phyloP scores from a whole-genome alignment of 2,329 filamentous ascomycete species.

The Paraconiothyrium brasiliense region DNA sequence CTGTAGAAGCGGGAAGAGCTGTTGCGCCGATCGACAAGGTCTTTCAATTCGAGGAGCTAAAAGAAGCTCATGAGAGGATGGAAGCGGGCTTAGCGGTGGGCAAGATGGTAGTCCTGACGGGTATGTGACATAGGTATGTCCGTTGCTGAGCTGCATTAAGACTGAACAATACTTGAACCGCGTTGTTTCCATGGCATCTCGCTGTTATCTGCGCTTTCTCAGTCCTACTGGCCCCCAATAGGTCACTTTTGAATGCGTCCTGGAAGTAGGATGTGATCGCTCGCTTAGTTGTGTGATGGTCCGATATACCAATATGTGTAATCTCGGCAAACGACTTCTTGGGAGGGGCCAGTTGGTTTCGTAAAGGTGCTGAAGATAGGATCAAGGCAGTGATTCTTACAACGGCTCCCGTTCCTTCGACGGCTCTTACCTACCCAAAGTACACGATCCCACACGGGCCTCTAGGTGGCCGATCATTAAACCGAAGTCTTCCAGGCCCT shows the following conservation, averaged over 20 bases:
- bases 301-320: not conserved
- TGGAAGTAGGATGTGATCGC: not conserved
- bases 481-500: not conserved
- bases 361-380: not conserved
- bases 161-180: not conserved
- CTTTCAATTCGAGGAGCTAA: conserved; percentile 8
- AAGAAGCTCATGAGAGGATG: conserved; percentile 14
- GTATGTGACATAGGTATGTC: not conserved
- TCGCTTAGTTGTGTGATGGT: not conserved
- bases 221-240: not conserved
- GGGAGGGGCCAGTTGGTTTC: not conserved
- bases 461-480: not conserved
- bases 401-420: not conserved
- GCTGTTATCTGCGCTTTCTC: not conserved
- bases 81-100: conserved; percentile 3
- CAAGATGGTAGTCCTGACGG: conserved; percentile 15
- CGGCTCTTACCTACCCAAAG: not conserved
- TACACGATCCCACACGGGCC: not conserved
- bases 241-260: not conserved
- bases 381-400: not conserved
- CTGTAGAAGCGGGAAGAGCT: conserved; percentile 1
- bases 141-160: not conserved
- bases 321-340: not conserved
- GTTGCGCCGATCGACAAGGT: conserved; percentile 9
- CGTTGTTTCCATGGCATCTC: not conserved